A percentile compares a stretch with the other conserved stretches of the same genome.
Conservation (phyloP, 768 basidiomycete genomes). For the Xerocomus spinulosus region DNA sequence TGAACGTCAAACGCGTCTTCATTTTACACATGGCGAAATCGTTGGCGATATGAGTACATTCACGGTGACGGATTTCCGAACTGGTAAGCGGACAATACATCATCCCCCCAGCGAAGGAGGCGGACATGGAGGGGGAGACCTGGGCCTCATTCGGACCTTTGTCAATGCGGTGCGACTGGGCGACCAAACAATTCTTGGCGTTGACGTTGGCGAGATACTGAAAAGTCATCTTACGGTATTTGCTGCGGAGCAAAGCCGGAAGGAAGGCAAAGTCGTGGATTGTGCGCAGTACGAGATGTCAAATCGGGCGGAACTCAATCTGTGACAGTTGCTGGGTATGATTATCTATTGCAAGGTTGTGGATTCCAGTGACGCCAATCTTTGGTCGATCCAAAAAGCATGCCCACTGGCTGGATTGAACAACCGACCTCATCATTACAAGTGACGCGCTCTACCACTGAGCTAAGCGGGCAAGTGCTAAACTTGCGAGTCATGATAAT, state of each 20-base stretch:
- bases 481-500: fast-evolving
- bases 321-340: neutral
- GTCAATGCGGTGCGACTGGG: slow-evolving; percentile 66
- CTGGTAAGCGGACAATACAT: slow-evolving; percentile 39
- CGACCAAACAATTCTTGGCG: slow-evolving; percentile 62
- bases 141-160: slow-evolving; percentile 71
- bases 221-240: slow-evolving; percentile 82
- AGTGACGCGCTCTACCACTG: slow-evolving; percentile 45
- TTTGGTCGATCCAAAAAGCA: neutral
- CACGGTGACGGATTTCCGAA: slow-evolving; percentile 74
- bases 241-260: slow-evolving; percentile 77
- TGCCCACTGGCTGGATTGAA: slow-evolving; percentile 44
- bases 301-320: slow-evolving; percentile 34
- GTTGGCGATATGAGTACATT: slow-evolving; percentile 80
- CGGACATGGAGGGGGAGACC: slow-evolving; percentile 81
- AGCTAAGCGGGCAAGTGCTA: slow-evolving; percentile 35
- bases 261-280: slow-evolving; percentile 64
- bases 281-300: slow-evolving; percentile 59
- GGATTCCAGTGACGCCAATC: no score
- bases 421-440: slow-evolving; percentile 45
- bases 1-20: slow-evolving; percentile 76
- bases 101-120: slow-evolving; percentile 56
- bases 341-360: neutral
- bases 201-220: slow-evolving; percentile 63
- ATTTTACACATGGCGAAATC: slow-evolving; percentile 85